Evolutionary conservation across 345 rosid species (phyloP), one percentile per base, ranked within the genome.

Genomic region (Citrus unshiu): DNA sequence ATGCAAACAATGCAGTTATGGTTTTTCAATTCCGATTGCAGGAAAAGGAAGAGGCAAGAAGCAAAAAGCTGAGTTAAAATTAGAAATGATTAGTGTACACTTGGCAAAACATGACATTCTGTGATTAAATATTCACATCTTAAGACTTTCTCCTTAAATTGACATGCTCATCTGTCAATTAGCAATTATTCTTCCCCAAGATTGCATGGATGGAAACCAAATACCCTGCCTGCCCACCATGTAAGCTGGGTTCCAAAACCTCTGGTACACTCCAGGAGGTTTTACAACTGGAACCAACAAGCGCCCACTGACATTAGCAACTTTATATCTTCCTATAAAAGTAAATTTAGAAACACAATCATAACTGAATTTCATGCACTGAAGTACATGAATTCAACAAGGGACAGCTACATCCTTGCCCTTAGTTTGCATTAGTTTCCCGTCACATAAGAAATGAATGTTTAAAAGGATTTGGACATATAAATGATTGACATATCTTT

Each of bases 141-240:
- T 58, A 58, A 58, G 29, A 58, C 62, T 57, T 57, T 57, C 62
- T 58, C 25, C 25, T 7, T 75, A 61, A 68, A 79, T 30, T 71
- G 73, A 74, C 19, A 49, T 21, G 65, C 67, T 46, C 27, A 75
- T 83, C 54, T n/a, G 19, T 78, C 19, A 60, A 22, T 57, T 43
- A 56, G 77, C 59, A 74, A 25, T 75, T 30, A 51, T 51, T 51
- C 18, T 51, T 51, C 22, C 22, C 2, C 22, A 51, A 18, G 22
- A 18, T 51, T 51, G 57, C 57, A 51, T 51, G 22, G 22, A 51
- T 18, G 57, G 57, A 51, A 51, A 51, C 57, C 57, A 51, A 43
- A 43, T 43, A 43, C 51, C 16, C 51, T 51, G 7, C 16, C 51
- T 51, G 7, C 57, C 0, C 57, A 51, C 57, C 22, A 18, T 18